These are phyloP conservation scores for Dictyostelium brefeldianum DNA, from an alignment of 78 protist species.

Conservation along the genomic window DNA sequence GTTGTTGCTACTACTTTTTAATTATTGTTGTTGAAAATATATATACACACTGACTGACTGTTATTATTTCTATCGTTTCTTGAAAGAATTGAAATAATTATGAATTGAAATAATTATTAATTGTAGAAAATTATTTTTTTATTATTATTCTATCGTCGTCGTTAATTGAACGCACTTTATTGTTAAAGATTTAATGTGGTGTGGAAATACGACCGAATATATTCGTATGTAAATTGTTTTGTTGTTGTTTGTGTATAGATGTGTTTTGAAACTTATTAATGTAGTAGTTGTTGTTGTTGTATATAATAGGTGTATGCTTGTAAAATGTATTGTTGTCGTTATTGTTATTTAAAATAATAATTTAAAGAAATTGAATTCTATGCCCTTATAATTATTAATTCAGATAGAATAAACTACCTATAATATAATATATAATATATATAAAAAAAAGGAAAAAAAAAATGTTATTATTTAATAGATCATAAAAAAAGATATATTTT, in stretches of 20 bases:
- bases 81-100: too few relatives aligned
- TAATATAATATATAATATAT: background rate
- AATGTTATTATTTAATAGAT: too few relatives aligned
- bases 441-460: background rate
- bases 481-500: too few relatives aligned
- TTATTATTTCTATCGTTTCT: too few relatives aligned
- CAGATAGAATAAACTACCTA: conserved; percentile 1
- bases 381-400: conserved; percentile 32
- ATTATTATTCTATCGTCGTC: too few relatives aligned
- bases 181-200: too few relatives aligned
- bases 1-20: background rate
- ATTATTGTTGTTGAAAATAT: too few relatives aligned
- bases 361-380: conserved; percentile 31
- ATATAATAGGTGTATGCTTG: too few relatives aligned
- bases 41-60: too few relatives aligned
- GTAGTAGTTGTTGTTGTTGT: background rate
- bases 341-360: conserved; percentile 9
- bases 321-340: background rate
- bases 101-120: too few relatives aligned
- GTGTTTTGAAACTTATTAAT: background rate
- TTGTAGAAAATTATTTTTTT: too few relatives aligned
- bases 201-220: background rate
- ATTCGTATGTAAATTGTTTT: background rate
- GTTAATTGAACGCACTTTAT: too few relatives aligned
- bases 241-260: background rate